Base-by-base conservation (phyloP, 371 early-diverging fungal species). In the Circinella umbellata region DNA sequence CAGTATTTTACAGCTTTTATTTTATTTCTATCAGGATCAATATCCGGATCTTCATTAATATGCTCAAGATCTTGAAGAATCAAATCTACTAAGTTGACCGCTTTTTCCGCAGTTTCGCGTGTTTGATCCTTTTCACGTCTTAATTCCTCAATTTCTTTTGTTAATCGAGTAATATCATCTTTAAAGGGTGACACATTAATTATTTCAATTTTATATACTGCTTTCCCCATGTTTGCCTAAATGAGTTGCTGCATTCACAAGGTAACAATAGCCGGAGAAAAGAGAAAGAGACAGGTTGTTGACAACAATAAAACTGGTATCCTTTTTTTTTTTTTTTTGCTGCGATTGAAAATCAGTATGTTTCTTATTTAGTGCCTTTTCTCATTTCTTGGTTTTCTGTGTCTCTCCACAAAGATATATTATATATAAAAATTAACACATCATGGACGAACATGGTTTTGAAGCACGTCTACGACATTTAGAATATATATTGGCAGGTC, bases 401-500 rank as follows among this genome's bases (percentile, higher is more conserved):
- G 27, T 27, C 27, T 27, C 27, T 27, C 27, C 27, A 27, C 9
- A 47, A 47, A 47, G 9, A 47, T 47, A 47, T 51, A 51, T 51
- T 15, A 13, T n/a, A 14, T n/a, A 51, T 51, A 51, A 17, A 51
- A 8, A 4, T 51, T 37, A 27, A 27, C 27, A 27, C 27, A 37
- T 51, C 46, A 84, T 81, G 82, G 84, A 84, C 69, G 77, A 80
- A 57, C 67, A 78, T 37, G 84, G 84, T 1, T 81, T 84, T 69
- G 84, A 79, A 68, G 67, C 81, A 60, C 73, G 84, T 68, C 66
- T 84, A 55, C 69, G 84, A 63, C 80, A 81, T 69, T 68, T 84
- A 38, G 84, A 84, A 54, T 77, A 80, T 57, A 69, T 84, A 46
- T 17, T 84, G 13, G 57, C 70, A n/a, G 80, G 82, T 62, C 76